Evolutionary conservation across 1,284 basidiomycete species (phyloP).

Genomic region (Ceratobasidium sp.): DNA sequence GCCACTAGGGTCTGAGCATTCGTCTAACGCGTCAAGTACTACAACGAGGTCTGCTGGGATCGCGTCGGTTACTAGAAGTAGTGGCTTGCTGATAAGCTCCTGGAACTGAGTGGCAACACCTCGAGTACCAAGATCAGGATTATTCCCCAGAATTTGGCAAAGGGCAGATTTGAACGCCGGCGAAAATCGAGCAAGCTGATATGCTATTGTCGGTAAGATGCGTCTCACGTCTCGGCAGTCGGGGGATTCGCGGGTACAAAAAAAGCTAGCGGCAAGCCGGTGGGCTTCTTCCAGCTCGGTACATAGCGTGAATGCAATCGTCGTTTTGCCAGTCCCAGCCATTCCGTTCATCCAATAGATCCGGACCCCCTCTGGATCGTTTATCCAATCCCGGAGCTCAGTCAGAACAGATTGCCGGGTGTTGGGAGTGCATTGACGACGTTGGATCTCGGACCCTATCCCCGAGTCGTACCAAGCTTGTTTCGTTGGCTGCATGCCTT

Average conservation of each 20-base stretch:
- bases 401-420: constrained; percentile 12
- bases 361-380: background rate
- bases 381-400: background rate
- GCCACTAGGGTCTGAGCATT: background rate
- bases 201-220: background rate
- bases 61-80: background rate
- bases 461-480: constrained; percentile 1
- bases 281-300: background rate
- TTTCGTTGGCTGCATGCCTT: background rate
- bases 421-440: constrained; percentile 5
- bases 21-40: constrained; percentile 27
- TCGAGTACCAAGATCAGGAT: background rate
- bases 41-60: background rate
- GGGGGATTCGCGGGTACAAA: too few relatives aligned
- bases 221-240: background rate
- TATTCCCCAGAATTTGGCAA: background rate
- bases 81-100: background rate
- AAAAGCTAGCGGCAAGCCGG: too few relatives aligned
- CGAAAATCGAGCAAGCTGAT: constrained; percentile 18
- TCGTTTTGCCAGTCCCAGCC: background rate
- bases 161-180: background rate
- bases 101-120: background rate
- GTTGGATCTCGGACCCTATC: background rate
- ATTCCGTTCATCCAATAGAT: constrained; percentile 28
- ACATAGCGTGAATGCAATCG: background rate